Base-by-base conservation (phyloP, 2,329 filamentous ascomycete genomes). In the Ascosphaera acerosa region DNA sequence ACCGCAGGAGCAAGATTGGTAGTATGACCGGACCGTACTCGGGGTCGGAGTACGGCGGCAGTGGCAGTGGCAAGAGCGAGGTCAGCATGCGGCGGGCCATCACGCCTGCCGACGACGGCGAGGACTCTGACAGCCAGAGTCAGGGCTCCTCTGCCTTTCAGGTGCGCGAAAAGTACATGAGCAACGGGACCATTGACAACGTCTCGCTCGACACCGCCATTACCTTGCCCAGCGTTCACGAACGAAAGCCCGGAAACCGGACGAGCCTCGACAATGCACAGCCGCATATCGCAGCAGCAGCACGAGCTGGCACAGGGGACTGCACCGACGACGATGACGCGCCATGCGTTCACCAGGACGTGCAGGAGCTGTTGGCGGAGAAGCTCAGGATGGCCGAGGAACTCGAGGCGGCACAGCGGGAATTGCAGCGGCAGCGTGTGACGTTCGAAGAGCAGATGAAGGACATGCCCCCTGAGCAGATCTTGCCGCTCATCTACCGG, bases 161-260 rank as follows among this genome's bases (percentile, higher is more conserved):
- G 2, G 61, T 82, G 18, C 66, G 87, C 32, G 87, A 97, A 42
- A 94, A 94, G 46, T 94, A 94, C 51, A 67, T 91, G 57, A 92
- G 82, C 2, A 87, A 76, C 33, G 84, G 84, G 2, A 92, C 84
- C 0, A 63, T 94, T 32, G 87, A 97, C 52, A 92, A 90, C 47
- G 87, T 92, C 44, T 94, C 84, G 2, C 61, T 97, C 10, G 87
- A 97, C 47, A 97, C 87, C 1, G 75, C 73, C 9, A 61, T 97
- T 31, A 97, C 87, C 0, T 81, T 92, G 62, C 87, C 87, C 2
- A 89, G 81, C 0, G 94, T 84, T 0, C 87, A 87, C 22, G 48
- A 46, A 2, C 76, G 69, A 36, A 70, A 75, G 36, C 66, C 64
- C 15, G 77, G 77, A 40, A 73, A 91, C 69, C 78, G 91, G 49